Evolutionary conservation across 495 filamentous ascomycete genomes (phyloP), one percentile per base, ranked within the genome.

Genomic region (Talaromyces adpressus): DNA sequence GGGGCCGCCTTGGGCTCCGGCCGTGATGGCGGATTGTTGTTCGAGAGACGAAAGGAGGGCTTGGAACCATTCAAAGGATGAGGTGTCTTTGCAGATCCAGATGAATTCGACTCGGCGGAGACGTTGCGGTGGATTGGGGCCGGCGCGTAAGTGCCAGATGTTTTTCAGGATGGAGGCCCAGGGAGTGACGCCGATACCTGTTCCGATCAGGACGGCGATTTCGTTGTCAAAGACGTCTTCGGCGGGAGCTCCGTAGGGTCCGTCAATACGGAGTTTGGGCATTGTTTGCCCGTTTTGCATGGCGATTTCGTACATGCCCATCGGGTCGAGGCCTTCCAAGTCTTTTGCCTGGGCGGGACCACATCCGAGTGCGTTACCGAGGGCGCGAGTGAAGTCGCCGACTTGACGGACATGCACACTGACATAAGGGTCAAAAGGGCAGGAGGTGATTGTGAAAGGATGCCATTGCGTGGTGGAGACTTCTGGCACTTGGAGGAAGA

Each of bases 21-120:
- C 89, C 0, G 85, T 84, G 54, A 83, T 82, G 57, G 87, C 82
- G 39, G 86, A 89, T 70, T 99, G 94, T 34, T 86, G 79, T 70
- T 99, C 94, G n/a, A 99, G 88, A 0, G 89, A 93, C 5, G 89
- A 91, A 11, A 98, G 85, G 4, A 98, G 88, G 11, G 88, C 88
- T 73, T 98, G 95, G 79, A 98, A 98, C 94, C 94, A 98, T 78
- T 98, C 94, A 72, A 98, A 98, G 1, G 93, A 97, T 41, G 81
- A 86, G 2, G 92, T 98, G 69, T 98, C 93, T 73, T 89, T 95
- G 83, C 95, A 98, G 62, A 98, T 87, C 94, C 94, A 99, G 79
- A 98, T 96, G 75, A 99, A 98, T 73, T 99, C 94, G 18, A 99
- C 93, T 73, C 94, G 88, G 59, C 92, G 88, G 47, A 99, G 84